Base-by-base conservation (phyloP, 1,284 basidiomycete genomes). In the Cronartium ribicola region DNA sequence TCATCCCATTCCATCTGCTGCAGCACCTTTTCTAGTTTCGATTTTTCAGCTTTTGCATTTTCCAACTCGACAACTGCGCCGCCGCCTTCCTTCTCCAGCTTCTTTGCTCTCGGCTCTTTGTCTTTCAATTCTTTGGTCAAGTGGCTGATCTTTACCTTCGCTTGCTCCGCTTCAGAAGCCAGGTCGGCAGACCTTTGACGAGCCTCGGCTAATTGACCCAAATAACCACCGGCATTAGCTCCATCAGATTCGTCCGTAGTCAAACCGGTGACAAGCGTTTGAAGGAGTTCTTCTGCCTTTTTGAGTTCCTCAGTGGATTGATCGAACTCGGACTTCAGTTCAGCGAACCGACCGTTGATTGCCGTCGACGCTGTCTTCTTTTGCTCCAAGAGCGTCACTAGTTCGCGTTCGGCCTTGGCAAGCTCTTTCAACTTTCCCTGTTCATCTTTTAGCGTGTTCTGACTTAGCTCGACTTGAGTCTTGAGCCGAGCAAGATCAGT, bases 191-290 rank as follows among this genome's bases (percentile, higher is more conserved):
- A 84, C 8, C 88, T 87, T 1, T 87, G 87, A 77, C 88, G 88
- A 0, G 94, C 92, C n/a, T 91, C 89, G 1, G 94, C 91, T 37
- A 99, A 86, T 80, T 97, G 94, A 39, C 94, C 96, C 87, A 98
- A 90, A 82, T 97, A 99, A 0, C 94, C 94, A 10, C 94, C 94
- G 8, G 92, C 90, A 7, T 77, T 78, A 39, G 81, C 81, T 4
- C 87, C 86, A 51, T 83, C 83, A 10, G 79, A 80, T 60, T 81
- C 81, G 6, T 87, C 88, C 0, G 86, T 85, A 0, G 90, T 89
- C 20, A 98, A 87, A 63, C 96, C 96, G 0, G 95, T 98, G 57
- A 95, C 85, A 10, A 98, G 87, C 0, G 92, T 94, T 81, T 98
- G 95, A 0, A 98, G 85, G n/a, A 99, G 88, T 79, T 94, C 92